Conservation (phyloP, 2,329 filamentous ascomycete species). For the Scedosporium apiospermum region DNA sequence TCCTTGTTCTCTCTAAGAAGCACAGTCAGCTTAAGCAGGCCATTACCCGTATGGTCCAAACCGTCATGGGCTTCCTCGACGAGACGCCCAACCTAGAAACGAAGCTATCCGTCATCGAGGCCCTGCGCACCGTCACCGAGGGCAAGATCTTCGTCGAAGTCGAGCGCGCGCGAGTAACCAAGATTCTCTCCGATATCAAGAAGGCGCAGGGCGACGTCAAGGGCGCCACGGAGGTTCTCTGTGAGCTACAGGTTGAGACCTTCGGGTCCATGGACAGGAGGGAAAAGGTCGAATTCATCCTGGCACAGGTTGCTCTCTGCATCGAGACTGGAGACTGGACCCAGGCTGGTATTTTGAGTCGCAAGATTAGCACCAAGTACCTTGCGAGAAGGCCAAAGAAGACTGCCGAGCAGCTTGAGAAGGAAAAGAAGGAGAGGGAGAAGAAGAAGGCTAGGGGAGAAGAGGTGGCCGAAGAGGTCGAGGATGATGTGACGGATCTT, state of each 20-base stretch:
- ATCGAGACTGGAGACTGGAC: conserved; percentile 96
- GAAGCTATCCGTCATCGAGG: conserved; percentile 91
- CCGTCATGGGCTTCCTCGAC: conserved; percentile 85
- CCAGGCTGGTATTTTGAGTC: conserved; percentile 83
- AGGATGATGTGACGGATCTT: conserved; percentile 89
- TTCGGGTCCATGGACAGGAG: conserved; percentile 96
- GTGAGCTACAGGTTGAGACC: conserved; percentile 96
- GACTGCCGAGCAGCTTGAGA: conserved; percentile 78
- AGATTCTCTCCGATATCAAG: conserved; percentile 94
- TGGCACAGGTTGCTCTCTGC: conserved; percentile 88
- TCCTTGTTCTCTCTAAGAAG: conserved; percentile 94
- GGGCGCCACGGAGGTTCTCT: conserved; percentile 83
- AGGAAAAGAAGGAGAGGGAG: conserved; percentile 81
- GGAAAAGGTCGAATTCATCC: conserved; percentile 98
- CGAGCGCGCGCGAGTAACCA: conserved; percentile 89
- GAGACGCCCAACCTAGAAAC: conserved; percentile 75
- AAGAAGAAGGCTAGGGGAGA: conserved; percentile 73
- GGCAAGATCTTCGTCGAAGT: conserved; percentile 99
- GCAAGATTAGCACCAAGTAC: conserved; percentile 95
- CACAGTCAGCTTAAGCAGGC: conserved; percentile 99
- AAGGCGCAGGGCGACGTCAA: conserved; percentile 88
- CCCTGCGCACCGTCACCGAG: conserved; percentile 89
- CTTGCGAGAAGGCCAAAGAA: conserved; percentile 86
- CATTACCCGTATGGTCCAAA: conserved; percentile 98
- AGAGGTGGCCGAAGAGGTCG: conserved; percentile 66